Evolutionary conservation across 2,329 filamentous ascomycete species (phyloP), one percentile per base, ranked within the genome.

Genomic region (Paecilomyces sp.): DNA sequence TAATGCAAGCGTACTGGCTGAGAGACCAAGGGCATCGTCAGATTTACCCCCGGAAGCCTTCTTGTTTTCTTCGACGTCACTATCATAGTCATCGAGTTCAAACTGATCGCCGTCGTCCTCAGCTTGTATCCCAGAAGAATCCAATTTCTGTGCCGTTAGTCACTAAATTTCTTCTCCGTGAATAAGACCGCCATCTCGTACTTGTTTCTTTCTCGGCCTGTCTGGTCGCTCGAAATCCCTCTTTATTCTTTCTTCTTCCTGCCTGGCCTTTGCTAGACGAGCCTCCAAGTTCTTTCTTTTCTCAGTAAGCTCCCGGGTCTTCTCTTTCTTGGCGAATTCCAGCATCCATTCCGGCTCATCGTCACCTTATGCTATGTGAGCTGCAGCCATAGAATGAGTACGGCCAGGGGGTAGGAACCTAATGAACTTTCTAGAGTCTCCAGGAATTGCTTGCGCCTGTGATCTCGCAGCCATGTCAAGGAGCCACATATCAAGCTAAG

Each of bases 401-500:
- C 60, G 59, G 57, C 52, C 57, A 61, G 65, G 65, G 25, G 55
- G 66, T 70, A 78, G 68, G 64, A 9, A 73, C 73, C 70, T 62
- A 79, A 55, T 73, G 81, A 60, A 69, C 74, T 60, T 72, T 80
- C 60, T 80, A 82, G 54, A 67, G 82, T 64, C 70, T 81, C 73
- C 79, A 88, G 74, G 79, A 88, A 75, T 62, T 72, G 66, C 68
- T 79, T 71, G 74, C 86, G 79, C 72, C 95, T 93, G 75, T 92
- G 85, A 59, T 90, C 85, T 55, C 92, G 87, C n/a, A 97, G 80
- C 92, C 92, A 97, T 2, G 92, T 96, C 68, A 97, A 74, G 5
- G 92, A 88, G 50, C 88, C 89, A 71, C 92, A 97, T 63, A 97
- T 94, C 30, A 97, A 81, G 64, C 92, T 96, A 53, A 97, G 76